Conservation (phyloP, 2,329 filamentous ascomycete species). For the Monilinia fructicola region DNA sequence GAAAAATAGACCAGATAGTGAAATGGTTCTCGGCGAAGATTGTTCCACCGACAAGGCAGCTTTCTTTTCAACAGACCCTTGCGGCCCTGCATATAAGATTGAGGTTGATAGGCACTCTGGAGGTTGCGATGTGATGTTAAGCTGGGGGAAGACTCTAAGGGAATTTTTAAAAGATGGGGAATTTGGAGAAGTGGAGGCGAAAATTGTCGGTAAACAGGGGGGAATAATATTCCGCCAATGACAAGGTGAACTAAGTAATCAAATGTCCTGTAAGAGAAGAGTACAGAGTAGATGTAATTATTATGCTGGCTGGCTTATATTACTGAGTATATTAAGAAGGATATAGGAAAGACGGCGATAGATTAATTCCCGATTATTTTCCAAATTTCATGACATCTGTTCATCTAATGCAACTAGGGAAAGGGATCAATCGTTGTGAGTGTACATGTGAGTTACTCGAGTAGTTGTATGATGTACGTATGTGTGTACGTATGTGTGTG, state of each 20-base stretch:
- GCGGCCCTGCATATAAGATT: constrained; percentile 20
- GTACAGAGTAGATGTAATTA: too few species aligned
- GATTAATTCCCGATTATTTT: neutral
- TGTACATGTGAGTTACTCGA: too few species aligned
- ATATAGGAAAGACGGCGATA: neutral
- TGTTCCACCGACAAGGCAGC: constrained; percentile 24
- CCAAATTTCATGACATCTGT: neutral
- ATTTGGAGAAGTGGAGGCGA: constrained; percentile 24
- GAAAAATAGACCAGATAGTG: constrained; percentile 20
- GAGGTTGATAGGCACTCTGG: neutral
- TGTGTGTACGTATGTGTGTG: neutral
- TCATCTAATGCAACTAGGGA: too few species aligned
- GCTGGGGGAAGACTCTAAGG: constrained; percentile 9
- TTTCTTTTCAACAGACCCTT: neutral
- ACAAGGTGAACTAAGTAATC: neutral
- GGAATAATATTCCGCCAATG: constrained; percentile 25
- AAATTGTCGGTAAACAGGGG: constrained; percentile 19
- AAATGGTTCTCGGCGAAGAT: constrained; percentile 21
- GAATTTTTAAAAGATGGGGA: constrained; percentile 22
- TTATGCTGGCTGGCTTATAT: too few species aligned
- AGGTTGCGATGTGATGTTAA: constrained; percentile 3
- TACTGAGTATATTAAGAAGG: too few species aligned
- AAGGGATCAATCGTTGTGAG: neutral
- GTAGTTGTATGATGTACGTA: too few species aligned
- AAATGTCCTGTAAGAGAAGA: too few species aligned